These are phyloP conservation scores for Magnaporthiopsis rhizophila DNA, from an alignment of 2,329 filamentous ascomycete genomes.

Conservation along the genomic window DNA sequence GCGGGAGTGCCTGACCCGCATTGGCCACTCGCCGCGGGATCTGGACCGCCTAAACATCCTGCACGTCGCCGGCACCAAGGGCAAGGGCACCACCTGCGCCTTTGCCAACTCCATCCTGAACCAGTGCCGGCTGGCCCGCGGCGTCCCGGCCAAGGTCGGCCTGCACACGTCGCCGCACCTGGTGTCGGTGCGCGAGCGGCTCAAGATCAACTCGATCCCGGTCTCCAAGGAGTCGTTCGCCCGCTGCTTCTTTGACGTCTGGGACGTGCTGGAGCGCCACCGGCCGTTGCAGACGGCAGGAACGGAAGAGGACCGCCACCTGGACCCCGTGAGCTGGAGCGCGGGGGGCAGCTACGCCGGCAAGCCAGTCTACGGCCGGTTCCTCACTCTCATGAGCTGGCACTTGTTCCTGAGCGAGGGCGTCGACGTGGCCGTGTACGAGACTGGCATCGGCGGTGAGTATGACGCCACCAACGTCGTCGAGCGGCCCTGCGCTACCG, in stretches of 20 bases:
- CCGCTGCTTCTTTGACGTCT: constrained; percentile 60
- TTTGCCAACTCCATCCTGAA: constrained; percentile 57
- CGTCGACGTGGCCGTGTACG: constrained; percentile 55
- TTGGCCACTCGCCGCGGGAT: constrained; percentile 48
- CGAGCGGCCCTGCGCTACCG: constrained; percentile 13
- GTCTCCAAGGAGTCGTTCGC: constrained; percentile 52
- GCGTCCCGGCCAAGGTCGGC: constrained; percentile 40
- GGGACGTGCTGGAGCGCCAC: constrained; percentile 41
- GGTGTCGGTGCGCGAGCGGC: constrained; percentile 58
- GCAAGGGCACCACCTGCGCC: constrained; percentile 66
- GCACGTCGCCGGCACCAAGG: constrained; percentile 69
- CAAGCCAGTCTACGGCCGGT: constrained; percentile 52
- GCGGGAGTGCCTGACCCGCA: constrained; percentile 64
- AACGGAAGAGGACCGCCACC: not conserved
- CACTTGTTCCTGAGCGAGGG: constrained; percentile 58
- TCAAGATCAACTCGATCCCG: constrained; percentile 51
- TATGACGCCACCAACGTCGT: constrained; percentile 65
- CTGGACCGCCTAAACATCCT: constrained; percentile 57
- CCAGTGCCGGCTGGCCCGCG: constrained; percentile 32
- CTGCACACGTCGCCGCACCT: constrained; percentile 65
- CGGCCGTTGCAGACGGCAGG: constrained; percentile 5
- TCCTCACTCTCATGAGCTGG: constrained; percentile 57
- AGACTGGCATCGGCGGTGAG: constrained; percentile 56
- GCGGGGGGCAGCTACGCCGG: constrained; percentile 24
- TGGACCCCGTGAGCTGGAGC: constrained; percentile 19